Evolutionary conservation across 2,329 filamentous ascomycete genomes (phyloP).

Genomic region (Gremmenia infestans): DNA sequence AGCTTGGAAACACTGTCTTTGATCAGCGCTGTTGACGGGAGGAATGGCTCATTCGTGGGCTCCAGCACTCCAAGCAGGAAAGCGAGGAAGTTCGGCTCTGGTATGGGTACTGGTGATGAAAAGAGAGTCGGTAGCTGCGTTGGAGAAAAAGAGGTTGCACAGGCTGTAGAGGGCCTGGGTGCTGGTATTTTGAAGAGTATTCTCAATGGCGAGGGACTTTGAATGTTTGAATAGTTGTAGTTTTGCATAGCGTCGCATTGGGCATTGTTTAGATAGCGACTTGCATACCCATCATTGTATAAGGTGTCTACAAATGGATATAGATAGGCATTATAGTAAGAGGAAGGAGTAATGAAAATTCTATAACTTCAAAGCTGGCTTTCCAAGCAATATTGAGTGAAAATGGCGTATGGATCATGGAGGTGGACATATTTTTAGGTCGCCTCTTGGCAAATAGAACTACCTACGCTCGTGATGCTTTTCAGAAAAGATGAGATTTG

Average conservation of each 20-base stretch:
- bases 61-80: conserved; percentile 68
- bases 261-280: conserved; percentile 5
- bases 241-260: conserved; percentile 21
- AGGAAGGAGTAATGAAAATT: not conserved
- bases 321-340: not conserved
- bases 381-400: not conserved
- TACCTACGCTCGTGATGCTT: no score
- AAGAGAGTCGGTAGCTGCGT: conserved; percentile 74
- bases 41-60: conserved; percentile 59
- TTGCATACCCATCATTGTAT: conserved; percentile 1
- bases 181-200: conserved; percentile 59
- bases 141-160: conserved; percentile 72
- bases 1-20: conserved; percentile 86
- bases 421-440: no score
- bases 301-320: not conserved
- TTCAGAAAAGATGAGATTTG: no score
- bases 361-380: not conserved
- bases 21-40: conserved; percentile 65
- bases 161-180: conserved; percentile 60
- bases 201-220: conserved; percentile 42
- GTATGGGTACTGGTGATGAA: conserved; percentile 59
- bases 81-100: conserved; percentile 48
- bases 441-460: no score
- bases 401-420: not conserved
- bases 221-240: conserved; percentile 18